Percentiles rank a stretch among this genome's conserved stretches.
These are phyloP conservation scores for Mycena citricolor DNA, from an alignment of 1,284 basidiomycete genomes.

Conservation along the genomic window DNA sequence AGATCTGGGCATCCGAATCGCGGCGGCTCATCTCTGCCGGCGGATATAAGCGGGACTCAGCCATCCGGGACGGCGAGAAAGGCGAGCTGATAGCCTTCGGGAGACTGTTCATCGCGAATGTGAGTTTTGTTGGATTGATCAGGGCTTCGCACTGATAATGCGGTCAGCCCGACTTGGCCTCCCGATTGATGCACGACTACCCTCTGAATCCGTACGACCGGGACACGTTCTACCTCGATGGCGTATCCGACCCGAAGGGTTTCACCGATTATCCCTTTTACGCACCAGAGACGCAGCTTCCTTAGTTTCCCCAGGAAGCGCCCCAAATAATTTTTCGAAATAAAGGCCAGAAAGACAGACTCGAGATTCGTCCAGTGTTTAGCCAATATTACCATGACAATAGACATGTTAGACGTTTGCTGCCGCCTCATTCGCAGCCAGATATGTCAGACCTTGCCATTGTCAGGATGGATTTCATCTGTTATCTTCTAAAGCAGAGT, in stretches of 20 bases:
- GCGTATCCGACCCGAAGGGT: slow-evolving; percentile 30
- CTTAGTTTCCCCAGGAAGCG: too few species aligned
- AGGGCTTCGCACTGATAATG: background rate
- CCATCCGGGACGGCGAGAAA: slow-evolving; percentile 29
- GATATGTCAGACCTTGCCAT: too few species aligned
- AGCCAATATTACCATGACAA: too few species aligned
- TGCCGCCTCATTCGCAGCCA: too few species aligned
- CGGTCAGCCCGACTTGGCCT: slow-evolving; percentile 48
- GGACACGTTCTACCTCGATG: slow-evolving; percentile 29
- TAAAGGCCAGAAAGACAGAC: too few species aligned
- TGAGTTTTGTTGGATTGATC: slow-evolving; percentile 30
- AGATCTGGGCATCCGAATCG: slow-evolving; percentile 32
- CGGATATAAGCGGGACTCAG: slow-evolving; percentile 32
- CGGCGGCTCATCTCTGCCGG: slow-evolving; percentile 36
- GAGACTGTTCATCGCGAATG: slow-evolving; percentile 48
- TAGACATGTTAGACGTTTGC: too few species aligned
- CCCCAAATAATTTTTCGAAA: too few species aligned
- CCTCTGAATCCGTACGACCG: slow-evolving; percentile 31
- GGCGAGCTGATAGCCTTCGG: slow-evolving; percentile 47
- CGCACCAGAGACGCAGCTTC: too few species aligned
- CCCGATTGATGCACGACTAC: slow-evolving; percentile 34
- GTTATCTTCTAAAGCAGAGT: too few species aligned
- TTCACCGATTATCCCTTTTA: slow-evolving; percentile 44
- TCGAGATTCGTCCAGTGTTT: too few species aligned
- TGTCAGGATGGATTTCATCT: too few species aligned